A percentile compares a stretch with the other conserved stretches of the same genome.
Evolutionary conservation across 176 grass and related monocot species (phyloP).

Genomic region (Oryza brachyantha): DNA sequence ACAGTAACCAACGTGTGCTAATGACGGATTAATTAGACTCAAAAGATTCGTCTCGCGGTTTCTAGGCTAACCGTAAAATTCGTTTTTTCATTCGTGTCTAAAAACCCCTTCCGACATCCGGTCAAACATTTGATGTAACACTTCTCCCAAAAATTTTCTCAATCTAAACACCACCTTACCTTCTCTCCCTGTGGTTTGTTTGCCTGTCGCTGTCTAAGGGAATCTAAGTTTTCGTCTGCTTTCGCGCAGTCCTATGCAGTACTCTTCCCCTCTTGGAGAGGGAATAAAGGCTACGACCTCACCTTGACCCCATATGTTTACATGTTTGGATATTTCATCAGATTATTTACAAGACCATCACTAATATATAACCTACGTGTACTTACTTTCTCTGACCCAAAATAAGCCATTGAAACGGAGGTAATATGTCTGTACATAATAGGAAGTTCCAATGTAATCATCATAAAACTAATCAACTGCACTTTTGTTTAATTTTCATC

Average conservation of each 20-base stretch:
- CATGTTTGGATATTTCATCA: constrained; percentile 14
- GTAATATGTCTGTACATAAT: not conserved
- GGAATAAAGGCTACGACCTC: constrained; percentile 66
- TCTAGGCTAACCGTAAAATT: too few species aligned
- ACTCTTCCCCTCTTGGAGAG: constrained; percentile 34
- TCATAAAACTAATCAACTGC: not conserved
- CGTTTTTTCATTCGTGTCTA: too few species aligned
- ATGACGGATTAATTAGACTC: too few species aligned
- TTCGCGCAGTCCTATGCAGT: constrained; percentile 60
- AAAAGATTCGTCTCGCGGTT: too few species aligned
- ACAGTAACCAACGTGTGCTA: too few species aligned
- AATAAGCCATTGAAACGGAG: too few species aligned
- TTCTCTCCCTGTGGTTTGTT: constrained; percentile 22
- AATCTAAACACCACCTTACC: too few species aligned
- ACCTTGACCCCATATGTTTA: constrained; percentile 38
- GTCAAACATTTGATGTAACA: too few species aligned
- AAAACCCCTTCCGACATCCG: too few species aligned
- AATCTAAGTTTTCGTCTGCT: constrained; percentile 89
- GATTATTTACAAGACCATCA: not conserved
- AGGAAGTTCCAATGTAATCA: not conserved
- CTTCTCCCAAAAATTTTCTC: too few species aligned
- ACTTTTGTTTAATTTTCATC: not conserved
- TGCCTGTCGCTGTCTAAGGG: constrained; percentile 58
- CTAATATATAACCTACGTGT: too few species aligned
- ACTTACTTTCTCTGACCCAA: too few species aligned